Conservation (phyloP, 1,284 basidiomycete species). For the Austroboletus niveus region DNA sequence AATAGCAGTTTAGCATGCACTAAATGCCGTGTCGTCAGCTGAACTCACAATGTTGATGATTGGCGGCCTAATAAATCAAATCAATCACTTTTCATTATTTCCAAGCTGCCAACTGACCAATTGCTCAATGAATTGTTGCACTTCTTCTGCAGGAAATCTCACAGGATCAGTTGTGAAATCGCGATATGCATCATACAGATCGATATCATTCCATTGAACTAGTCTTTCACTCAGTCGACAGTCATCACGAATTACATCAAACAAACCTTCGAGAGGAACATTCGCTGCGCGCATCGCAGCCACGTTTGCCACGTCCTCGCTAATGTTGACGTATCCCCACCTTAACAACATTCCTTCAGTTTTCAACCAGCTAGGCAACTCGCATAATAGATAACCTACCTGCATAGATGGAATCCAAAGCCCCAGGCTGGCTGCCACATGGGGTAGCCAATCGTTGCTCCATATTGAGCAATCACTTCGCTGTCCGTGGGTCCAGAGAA, state of each 20-base stretch:
- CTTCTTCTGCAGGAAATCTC: conserved; percentile 57
- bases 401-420: conserved; percentile 71
- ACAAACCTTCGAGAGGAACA: conserved; percentile 62
- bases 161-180: conserved; percentile 72
- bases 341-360: conserved; percentile 26
- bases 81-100: no score
- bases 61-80: no score
- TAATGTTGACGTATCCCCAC: conserved; percentile 54
- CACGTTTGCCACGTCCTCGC: conserved; percentile 51
- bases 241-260: no score
- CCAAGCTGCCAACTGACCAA: no score
- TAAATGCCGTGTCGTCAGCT: no score
- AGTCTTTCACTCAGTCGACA: neutral
- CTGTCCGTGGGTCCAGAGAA: conserved; percentile 65
- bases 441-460: conserved; percentile 60
- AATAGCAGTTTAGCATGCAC: no score
- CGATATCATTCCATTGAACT: conserved; percentile 39
- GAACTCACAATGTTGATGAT: no score
- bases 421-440: conserved; percentile 69
- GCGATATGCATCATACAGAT: conserved; percentile 62
- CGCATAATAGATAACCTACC: conserved; percentile 33
- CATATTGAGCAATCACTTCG: conserved; percentile 70
- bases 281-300: conserved; percentile 57
- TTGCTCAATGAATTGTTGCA: conserved; percentile 54
- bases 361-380: neutral